phyloP scores from a whole-genome alignment of 805 yeast genomes.

The Teunomyces panamensis region DNA sequence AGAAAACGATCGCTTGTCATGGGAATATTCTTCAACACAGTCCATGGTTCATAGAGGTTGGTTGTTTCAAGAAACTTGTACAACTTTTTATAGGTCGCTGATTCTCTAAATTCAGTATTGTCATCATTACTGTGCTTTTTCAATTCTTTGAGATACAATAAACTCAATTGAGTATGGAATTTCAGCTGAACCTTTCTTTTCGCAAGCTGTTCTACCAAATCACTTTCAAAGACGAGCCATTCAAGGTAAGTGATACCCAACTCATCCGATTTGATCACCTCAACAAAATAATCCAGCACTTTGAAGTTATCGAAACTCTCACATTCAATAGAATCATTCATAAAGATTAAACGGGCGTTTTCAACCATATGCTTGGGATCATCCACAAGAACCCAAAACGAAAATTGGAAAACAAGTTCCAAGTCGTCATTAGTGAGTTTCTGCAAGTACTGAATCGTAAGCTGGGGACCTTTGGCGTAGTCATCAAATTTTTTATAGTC shows the following conservation, averaged over 20 bases:
- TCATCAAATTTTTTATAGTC: constrained; percentile 20
- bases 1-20: constrained; percentile 30
- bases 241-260: constrained; percentile 44
- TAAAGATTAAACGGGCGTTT: constrained; percentile 51
- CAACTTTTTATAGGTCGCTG: constrained; percentile 29
- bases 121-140: constrained; percentile 8
- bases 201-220: constrained; percentile 18
- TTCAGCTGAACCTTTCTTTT: constrained; percentile 17
- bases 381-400: constrained; percentile 49
- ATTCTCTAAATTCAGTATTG: constrained; percentile 12
- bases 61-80: constrained; percentile 29
- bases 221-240: constrained; percentile 40
- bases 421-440: constrained; percentile 48
- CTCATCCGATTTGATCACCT: constrained; percentile 17
- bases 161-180: constrained; percentile 34
- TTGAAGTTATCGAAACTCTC: constrained; percentile 52
- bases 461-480: constrained; percentile 34
- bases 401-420: constrained; percentile 54
- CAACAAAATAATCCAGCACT: constrained; percentile 52
- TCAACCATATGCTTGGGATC: constrained; percentile 6
- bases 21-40: constrained; percentile 32
- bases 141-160: constrained; percentile 29
- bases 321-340: constrained; percentile 61
- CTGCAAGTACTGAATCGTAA: constrained; percentile 56
- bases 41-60: constrained; percentile 35